Evolutionary conservation across 768 basidiomycete genomes (phyloP), one percentile per base, ranked within the genome.

Genomic region (Kwoniella pini): DNA sequence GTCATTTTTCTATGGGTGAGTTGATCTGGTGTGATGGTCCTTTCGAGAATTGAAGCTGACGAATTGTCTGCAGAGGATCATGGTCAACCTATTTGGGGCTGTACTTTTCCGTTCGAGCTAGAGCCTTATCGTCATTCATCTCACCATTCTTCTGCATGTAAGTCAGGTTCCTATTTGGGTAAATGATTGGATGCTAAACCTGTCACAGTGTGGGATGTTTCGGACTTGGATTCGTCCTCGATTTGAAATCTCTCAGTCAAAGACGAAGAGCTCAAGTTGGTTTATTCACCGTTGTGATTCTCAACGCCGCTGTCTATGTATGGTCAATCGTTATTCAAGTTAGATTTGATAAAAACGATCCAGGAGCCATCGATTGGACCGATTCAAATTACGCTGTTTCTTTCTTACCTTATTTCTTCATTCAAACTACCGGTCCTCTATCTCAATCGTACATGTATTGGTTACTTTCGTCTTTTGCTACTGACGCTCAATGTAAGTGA

Each of bases 111-210:
- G 64, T 70, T 31, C 53, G 69, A 27, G 64, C 65, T 19, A 58
- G 68, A 17, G 65, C 69, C 10, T 45, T 76, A 12, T 76, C 74
- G 11, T 68, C 71, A 1, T 46, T 76, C 49, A 62, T 76, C 54
- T 58, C 63, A 17, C 69, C 55, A 6, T 57, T 57, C 33, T 39
- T 57, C 43, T 57, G 55, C 55, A 57, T 57, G 55, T 57, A 21
- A 57, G 55, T 56, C n/a, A 13, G 19, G 11, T n/a, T 21, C 11
- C 22, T n/a, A n/a, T n/a, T n/a, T n/a, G n/a, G n/a, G n/a, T n/a
- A n/a, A n/a, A n/a, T n/a, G n/a, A n/a, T n/a, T n/a, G n/a, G n/a
- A n/a, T n/a, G n/a, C n/a, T n/a, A n/a, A n/a, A n/a, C n/a, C n/a
- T n/a, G n/a, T n/a, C n/a, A n/a, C 63, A 24, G 65, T 71, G 46